Conservation (phyloP, 768 basidiomycete genomes). For the Sporobolomyces roseus region DNA sequence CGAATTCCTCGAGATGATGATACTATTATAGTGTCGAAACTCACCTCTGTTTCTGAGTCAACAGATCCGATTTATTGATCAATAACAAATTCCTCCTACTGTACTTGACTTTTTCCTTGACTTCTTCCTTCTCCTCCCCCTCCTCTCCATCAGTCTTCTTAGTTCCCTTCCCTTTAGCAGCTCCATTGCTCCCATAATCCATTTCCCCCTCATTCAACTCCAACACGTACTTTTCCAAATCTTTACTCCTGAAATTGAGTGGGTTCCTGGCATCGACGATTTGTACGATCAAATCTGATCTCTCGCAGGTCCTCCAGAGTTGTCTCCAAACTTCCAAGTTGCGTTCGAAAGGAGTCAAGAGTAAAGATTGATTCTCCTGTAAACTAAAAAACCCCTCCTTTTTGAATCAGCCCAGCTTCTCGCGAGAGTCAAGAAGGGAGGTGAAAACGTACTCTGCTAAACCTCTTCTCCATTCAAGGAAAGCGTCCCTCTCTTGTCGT, state of each 20-base stretch:
- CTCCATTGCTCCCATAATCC: too few species aligned
- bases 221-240: slow-evolving; percentile 75
- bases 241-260: slow-evolving; percentile 83
- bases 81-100: slow-evolving; percentile 70
- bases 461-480: slow-evolving; percentile 87
- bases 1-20: not conserved
- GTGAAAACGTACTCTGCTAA: slow-evolving; percentile 70
- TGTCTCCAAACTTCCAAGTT: slow-evolving; percentile 99
- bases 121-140: slow-evolving; percentile 65
- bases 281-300: slow-evolving; percentile 89
- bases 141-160: slow-evolving; percentile 68
- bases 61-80: slow-evolving; percentile 91
- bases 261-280: slow-evolving; percentile 97
- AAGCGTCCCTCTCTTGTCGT: slow-evolving; percentile 79
- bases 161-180: slow-evolving; percentile 55
- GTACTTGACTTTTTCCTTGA: slow-evolving; percentile 58
- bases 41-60: slow-evolving; percentile 81
- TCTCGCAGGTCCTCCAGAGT: slow-evolving; percentile 92
- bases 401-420: too few species aligned
- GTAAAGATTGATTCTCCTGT: slow-evolving; percentile 76
- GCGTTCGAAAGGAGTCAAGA: slow-evolving; percentile 94
- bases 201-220: slow-evolving; percentile 61
- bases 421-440: not conserved
- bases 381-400: slow-evolving; percentile 55
- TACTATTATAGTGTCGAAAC: slow-evolving; percentile 30